Evolutionary conservation across 306 rosid species (phyloP).

Genomic region (Sechiopsis laciniata): DNA sequence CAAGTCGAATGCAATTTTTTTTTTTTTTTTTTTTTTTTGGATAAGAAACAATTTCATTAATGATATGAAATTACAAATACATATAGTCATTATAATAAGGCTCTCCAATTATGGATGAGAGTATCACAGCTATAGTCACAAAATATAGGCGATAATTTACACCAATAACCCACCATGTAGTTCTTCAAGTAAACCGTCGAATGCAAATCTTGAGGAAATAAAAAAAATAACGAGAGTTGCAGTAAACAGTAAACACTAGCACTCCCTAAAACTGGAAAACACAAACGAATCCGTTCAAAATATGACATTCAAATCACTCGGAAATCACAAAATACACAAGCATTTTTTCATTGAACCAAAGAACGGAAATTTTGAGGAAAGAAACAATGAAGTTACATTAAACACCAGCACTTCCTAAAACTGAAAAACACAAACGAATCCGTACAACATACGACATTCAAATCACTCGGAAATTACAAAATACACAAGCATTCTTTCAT

Average conservation of each 20-base stretch:
- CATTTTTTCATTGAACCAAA: background rate
- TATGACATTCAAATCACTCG: slow-evolving; percentile 1
- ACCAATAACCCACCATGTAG: too few species aligned
- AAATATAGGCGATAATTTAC: too few species aligned
- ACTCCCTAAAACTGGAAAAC: background rate
- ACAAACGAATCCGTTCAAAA: background rate
- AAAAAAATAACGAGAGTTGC: background rate
- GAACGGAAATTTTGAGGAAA: background rate
- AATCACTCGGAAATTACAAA: background rate
- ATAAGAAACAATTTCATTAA: too few species aligned
- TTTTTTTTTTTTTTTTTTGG: too few species aligned
- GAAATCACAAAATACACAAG: background rate
- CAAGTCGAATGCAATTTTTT: too few species aligned
- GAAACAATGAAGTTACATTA: background rate
- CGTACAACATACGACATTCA: background rate
- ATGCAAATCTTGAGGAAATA: background rate
- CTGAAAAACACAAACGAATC: background rate
- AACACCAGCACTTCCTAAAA: background rate
- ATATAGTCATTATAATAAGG: too few species aligned
- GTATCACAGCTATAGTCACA: too few species aligned
- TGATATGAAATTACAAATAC: background rate
- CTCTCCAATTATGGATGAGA: too few species aligned
- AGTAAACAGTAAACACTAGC: background rate
- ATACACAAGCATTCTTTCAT: background rate
- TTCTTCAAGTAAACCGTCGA: too few species aligned